Percentiles rank a stretch among this genome's conserved stretches.
Evolutionary conservation across 495 filamentous ascomycete genomes (phyloP).

Genomic region (Hyphodiscus hymeniophilus): DNA sequence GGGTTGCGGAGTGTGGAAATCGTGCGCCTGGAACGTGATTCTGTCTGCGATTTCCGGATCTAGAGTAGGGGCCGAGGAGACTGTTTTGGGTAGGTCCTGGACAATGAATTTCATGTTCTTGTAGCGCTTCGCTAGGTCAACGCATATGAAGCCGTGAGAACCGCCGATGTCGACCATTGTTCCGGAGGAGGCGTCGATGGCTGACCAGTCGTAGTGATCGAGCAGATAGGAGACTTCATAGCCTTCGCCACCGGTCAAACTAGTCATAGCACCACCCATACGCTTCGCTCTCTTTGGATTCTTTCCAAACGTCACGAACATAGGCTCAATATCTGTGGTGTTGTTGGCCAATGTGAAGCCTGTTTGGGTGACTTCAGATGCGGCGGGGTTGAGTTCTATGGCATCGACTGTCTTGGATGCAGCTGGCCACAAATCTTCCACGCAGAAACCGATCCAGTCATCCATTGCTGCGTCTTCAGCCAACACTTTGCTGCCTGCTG

Average conservation of each 20-base stretch:
- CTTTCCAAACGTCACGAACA: conserved; percentile 42
- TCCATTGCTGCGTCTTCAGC: conserved; percentile 34
- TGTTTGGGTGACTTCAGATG: conserved; percentile 36
- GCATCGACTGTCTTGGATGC: conserved; percentile 25
- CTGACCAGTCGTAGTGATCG: conserved; percentile 35
- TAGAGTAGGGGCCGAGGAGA: conserved; percentile 34
- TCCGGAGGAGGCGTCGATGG: conserved; percentile 30
- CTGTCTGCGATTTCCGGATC: conserved; percentile 31
- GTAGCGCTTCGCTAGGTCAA: conserved; percentile 38
- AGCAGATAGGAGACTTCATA: conserved; percentile 39
- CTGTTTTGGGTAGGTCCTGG: conserved; percentile 44
- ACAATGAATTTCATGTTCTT: conserved; percentile 44
- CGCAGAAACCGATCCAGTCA: conserved; percentile 43
- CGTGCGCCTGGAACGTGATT: conserved; percentile 39
- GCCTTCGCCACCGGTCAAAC: conserved; percentile 38
- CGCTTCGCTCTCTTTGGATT: conserved; percentile 35
- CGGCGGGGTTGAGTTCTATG: conserved; percentile 23
- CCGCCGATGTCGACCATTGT: conserved; percentile 50
- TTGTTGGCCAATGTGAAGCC: conserved; percentile 42
- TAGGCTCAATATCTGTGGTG: conserved; percentile 37
- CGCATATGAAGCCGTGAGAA: conserved; percentile 42
- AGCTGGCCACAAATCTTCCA: conserved; percentile 42
- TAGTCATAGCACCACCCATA: conserved; percentile 45
- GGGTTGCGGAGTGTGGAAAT: conserved; percentile 48
- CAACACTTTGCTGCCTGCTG: conserved; percentile 36